Evolutionary conservation across 1,139 yeast genomes (phyloP), one percentile per base, ranked within the genome.

Genomic region (Saccharomyces pastorianus): DNA sequence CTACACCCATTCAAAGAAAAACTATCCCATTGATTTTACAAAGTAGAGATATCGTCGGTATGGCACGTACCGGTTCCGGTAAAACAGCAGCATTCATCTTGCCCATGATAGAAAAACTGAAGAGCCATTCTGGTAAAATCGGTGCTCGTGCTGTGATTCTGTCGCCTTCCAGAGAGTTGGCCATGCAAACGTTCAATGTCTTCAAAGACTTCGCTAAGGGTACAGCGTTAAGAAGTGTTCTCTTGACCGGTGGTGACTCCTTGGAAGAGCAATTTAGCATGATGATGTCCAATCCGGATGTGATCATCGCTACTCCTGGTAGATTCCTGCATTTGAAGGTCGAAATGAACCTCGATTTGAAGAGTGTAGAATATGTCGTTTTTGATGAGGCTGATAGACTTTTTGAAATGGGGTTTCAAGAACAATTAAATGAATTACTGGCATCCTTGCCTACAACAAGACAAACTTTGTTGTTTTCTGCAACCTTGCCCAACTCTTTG

Each of bases 11-110:
- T 69, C 99, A 95, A 73, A 79, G 99, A 59, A 91, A 91, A 68
- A 85, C 99, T 2, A 88, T 95, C 55, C 99, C 99, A 0, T 76
- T 90, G 55, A 84, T 93, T 55, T 75, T 93, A 75, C 91, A 88
- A 56, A 85, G 83, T 56, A 78, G 96, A 66, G 99, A 95, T 73
- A 96, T 95, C 34, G 99, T 95, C 23, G 99, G 98, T 65, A 95
- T 95, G 96, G 99, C 99, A 23, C 81, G 98, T 66, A 95, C 99
- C 0, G 99, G 99, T 64, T 88, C 96, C 32, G 99, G 99, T 76
- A 95, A 95, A 69, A 95, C 99, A 0, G 98, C 98, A 4, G 99
- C 99, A 0, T 95, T 95, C 69, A 82, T 89, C n/a, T 74, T 95
- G 55, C 99, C 99, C 1, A 79, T 95, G 75, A 79, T 95, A 61